These are phyloP conservation scores for Acrodontium crateriforme DNA, from an alignment of 2,329 filamentous ascomycete genomes.

Conservation along the genomic window DNA sequence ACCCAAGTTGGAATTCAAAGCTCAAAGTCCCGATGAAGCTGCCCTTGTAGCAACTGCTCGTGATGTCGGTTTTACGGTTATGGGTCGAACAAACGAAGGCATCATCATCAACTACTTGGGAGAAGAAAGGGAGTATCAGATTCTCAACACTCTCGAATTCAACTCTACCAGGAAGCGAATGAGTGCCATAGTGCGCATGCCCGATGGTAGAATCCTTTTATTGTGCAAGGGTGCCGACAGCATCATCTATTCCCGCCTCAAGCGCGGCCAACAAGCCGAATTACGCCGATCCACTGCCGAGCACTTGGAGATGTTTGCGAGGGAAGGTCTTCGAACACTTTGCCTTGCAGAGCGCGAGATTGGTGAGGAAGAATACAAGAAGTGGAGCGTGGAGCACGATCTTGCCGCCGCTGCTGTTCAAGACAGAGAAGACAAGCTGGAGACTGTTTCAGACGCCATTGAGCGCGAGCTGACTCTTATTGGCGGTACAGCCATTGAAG, in stretches of 20 bases:
- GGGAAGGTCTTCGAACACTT: slow-evolving; percentile 85
- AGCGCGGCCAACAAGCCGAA: slow-evolving; percentile 71
- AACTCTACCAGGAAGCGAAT: slow-evolving; percentile 94
- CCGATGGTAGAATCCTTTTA: slow-evolving; percentile 72
- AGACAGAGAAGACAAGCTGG: slow-evolving; percentile 83
- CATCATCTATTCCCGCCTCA: slow-evolving; percentile 86
- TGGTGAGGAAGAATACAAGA: slow-evolving; percentile 65
- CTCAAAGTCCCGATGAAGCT: slow-evolving; percentile 92
- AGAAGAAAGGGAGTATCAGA: slow-evolving; percentile 67
- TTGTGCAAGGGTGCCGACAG: slow-evolving; percentile 98
- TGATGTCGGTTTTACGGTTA: slow-evolving; percentile 87
- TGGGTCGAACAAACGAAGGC: slow-evolving; percentile 65
- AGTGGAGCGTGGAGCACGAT: slow-evolving; percentile 80
- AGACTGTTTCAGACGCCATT: slow-evolving; percentile 76
- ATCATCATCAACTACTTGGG: slow-evolving; percentile 80
- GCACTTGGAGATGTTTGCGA: slow-evolving; percentile 91
- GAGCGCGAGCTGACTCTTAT: slow-evolving; percentile 79
- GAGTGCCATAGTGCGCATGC: slow-evolving; percentile 94
- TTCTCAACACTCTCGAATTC: slow-evolving; percentile 93
- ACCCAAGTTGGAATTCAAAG: slow-evolving; percentile 86
- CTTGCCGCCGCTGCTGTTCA: slow-evolving; percentile 70
- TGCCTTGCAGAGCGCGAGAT: slow-evolving; percentile 81
- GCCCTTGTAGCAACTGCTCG: slow-evolving; percentile 87
- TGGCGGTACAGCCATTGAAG: slow-evolving; percentile 93
- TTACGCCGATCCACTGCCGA: slow-evolving; percentile 74